Conservation (phyloP, 768 basidiomycete species). For the Russula ochroleuca region DNA sequence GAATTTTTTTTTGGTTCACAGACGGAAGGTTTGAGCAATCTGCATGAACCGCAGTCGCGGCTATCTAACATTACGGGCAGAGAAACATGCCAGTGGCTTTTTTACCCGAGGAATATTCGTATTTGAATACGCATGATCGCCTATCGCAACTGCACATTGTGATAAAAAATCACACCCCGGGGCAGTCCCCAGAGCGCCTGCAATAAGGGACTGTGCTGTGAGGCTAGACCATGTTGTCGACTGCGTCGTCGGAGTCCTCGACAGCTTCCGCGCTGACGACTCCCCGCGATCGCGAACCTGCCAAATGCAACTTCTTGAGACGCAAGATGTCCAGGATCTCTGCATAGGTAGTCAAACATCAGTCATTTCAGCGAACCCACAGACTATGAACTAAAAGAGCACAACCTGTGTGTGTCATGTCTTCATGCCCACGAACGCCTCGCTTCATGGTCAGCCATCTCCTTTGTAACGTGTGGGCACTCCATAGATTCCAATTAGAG, state of each 20-base stretch:
- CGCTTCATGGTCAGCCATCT: conserved; percentile 80
- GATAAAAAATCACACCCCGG: background rate
- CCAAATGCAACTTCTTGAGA: conserved; percentile 64
- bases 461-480: conserved; percentile 71
- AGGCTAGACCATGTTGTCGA: background rate
- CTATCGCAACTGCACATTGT: background rate
- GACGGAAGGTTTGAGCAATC: background rate
- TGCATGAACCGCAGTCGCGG: too few species aligned
- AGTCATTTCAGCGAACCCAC: background rate
- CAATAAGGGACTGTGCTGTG: background rate
- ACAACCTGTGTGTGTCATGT: conserved; percentile 74
- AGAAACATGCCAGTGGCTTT: background rate
- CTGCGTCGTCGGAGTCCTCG: conserved; percentile 33
- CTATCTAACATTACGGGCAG: background rate
- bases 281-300: conserved; percentile 36
- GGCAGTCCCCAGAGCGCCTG: background rate
- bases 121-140: background rate
- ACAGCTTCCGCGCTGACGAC: conserved; percentile 36
- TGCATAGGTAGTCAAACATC: conserved; percentile 31
- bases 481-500: conserved; percentile 78
- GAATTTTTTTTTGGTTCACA: background rate
- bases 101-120: background rate
- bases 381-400: conserved; percentile 24
- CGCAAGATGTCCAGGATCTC: conserved; percentile 81
- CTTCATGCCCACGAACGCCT: conserved; percentile 68